Evolutionary conservation across 2,329 filamentous ascomycete genomes (phyloP), one percentile per base, ranked within the genome.

Genomic region (Hymenoscyphus fraxineus): DNA sequence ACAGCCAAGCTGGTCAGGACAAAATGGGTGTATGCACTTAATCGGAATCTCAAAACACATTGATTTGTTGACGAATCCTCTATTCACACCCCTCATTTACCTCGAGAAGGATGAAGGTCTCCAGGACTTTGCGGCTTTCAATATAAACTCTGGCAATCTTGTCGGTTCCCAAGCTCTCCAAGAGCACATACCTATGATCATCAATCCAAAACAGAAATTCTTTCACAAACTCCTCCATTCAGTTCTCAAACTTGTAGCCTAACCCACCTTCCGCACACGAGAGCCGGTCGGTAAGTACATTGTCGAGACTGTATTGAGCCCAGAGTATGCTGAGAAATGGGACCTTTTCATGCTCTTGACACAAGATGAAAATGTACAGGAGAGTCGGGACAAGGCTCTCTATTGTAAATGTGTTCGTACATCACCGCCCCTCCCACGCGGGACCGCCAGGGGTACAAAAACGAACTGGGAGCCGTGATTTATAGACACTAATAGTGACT

Each of bases 1-100:
- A 76, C 75, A 19, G 76, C 78, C 1, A 82, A 81, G 67, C 67
- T 66, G 1, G 78, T 75, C 2, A 70, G 77, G 12, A 68, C 79
- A 6, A 78, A 77, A 69, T 77, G 76, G 66, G 76, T 74, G 66
- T 77, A 80, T 64, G 76, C 77, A 27, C 66, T 82, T 16, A 80
- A 79, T 51, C 31, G 47, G 7, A 6, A 44, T 44, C 13, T n/a
- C 6, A 13, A n/a, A n/a, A 44, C 16, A n/a, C 22, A 27, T 1
- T 27, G 22, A 27, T 3, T 27, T 3, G 40, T 44, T 44, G 6
- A n/a, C n/a, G 40, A 44, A 6, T 44, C 40, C 16, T n/a, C 15
- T 44, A 44, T 44, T n/a, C n/a, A n/a, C n/a, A 6, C 5, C 40
- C 16, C 4, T 44, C 10, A 44, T 44, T 44, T 16, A 44, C 40